Base-by-base conservation (phyloP, 2,329 filamentous ascomycete species). In the Sarocladiaceae sp. region DNA sequence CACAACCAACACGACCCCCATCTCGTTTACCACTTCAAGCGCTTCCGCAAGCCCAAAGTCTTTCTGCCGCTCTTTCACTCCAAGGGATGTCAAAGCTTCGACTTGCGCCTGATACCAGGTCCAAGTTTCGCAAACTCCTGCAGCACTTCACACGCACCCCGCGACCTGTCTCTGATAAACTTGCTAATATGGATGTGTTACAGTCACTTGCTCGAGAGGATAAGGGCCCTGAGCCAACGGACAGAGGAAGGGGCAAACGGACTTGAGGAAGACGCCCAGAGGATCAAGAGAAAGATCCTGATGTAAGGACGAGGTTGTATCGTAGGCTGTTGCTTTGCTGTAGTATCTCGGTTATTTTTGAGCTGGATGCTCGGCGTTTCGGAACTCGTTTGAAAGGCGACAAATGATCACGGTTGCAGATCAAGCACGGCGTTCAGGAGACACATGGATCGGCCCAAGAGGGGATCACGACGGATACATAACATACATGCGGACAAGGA, bases 161-260 rank as follows among this genome's bases (percentile, higher is more conserved):
- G 13, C 58, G 50, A 29, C 53, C 55, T 21, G 53, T 57, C 6
- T 56, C 55, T 13, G 52, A 60, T 43, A 57, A 45, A 13, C 57
- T 61, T 15, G 44, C 46, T 24, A 53, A 50, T 52, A 62, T 68
- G 23, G 44, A 47, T 7, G 45, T 44, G 49, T 43, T 48, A 47
- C 53, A 78, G 73, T 58, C 69, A 78, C 52, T 62, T 79, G n/a
- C 68, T 79, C 44, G 72, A 74, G 11, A 78, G 76, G 48, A 68
- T 79, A 47, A 72, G 71, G 47, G 62, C 57, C 11, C 53, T 76
- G 45, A 68, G 67, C 44, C 67, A 68, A 42, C 65, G 60, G 41
- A 54, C 54, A 24, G 54, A 55, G 13, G 57, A 64, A 19, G 59
- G 6, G n/a, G 19, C 20, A 15, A 41, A 29, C 15, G 37, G 7